phyloP scores from a whole-genome alignment of 805 yeast species.

The Yamadazyma scolyti region DNA sequence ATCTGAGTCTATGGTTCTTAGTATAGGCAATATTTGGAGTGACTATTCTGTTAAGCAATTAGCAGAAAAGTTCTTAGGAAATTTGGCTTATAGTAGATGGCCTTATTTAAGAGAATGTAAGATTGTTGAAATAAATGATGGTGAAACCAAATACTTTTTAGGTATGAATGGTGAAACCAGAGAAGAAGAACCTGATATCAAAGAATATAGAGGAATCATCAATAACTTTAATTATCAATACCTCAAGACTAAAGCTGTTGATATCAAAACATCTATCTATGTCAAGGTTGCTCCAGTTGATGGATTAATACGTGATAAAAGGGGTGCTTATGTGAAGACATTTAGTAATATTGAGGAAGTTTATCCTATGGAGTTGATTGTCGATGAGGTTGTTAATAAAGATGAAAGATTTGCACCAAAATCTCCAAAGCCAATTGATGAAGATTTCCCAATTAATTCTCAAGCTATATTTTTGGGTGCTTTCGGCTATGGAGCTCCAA shows the following conservation, averaged over 20 bases:
- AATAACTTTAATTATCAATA: constrained; percentile 40
- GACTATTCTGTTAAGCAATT: constrained; percentile 60
- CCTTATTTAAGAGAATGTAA: constrained; percentile 86
- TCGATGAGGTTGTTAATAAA: constrained; percentile 65
- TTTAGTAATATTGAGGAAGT: constrained; percentile 49
- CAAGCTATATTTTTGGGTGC: constrained; percentile 80
- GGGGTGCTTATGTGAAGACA: constrained; percentile 79
- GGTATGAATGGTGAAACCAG: constrained; percentile 6
- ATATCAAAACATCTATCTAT: constrained; percentile 36
- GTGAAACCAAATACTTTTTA: constrained; percentile 37
- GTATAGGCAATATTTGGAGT: constrained; percentile 51
- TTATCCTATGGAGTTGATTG: constrained; percentile 78
- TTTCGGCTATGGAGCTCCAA: constrained; percentile 82
- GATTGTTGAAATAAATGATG: constrained; percentile 61
- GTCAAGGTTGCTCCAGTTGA: constrained; percentile 70
- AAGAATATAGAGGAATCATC: constrained; percentile 41
- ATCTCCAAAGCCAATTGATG: constrained; percentile 70
- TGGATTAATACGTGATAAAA: constrained; percentile 64
- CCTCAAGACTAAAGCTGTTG: constrained; percentile 57
- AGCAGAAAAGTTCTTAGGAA: constrained; percentile 58
- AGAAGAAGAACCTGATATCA: constrained; percentile 21
- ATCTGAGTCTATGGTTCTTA: constrained; percentile 75
- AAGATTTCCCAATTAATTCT: constrained; percentile 75
- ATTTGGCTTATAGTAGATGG: constrained; percentile 75
- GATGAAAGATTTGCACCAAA: constrained; percentile 73